These are phyloP conservation scores for Paraurostyla sp. DNA, from an alignment of 73 alveolate species.

Conservation along the genomic window DNA sequence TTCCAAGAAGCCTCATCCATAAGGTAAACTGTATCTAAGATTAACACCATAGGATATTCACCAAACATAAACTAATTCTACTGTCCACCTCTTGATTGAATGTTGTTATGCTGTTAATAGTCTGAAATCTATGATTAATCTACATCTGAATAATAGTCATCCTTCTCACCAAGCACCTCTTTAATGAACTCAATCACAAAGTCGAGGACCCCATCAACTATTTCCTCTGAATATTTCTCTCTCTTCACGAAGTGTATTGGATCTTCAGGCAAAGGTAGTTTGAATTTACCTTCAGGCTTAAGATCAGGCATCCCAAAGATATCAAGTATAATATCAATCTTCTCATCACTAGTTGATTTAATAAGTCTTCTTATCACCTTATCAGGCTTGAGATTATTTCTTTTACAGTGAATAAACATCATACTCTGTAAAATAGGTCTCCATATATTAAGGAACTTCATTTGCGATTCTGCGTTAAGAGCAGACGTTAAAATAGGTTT, in stretches of 20 bases:
- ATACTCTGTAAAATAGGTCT: constrained; percentile 41
- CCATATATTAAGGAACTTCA: constrained; percentile 49
- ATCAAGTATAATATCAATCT: constrained; percentile 4
- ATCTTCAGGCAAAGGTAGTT: constrained; percentile 38
- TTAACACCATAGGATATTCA: constrained; percentile 29
- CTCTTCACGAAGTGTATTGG: constrained; percentile 42
- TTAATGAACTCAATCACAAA: constrained; percentile 48
- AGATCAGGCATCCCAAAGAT: background rate
- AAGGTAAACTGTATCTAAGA: constrained; percentile 50
- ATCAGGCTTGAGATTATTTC: constrained; percentile 6
- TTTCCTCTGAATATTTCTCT: constrained; percentile 58
- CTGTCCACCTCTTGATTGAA: constrained; percentile 70
- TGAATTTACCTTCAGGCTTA: background rate
- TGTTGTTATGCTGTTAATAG: background rate
- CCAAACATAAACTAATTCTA: background rate
- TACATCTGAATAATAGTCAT: constrained; percentile 38
- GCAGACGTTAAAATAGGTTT: constrained; percentile 32
- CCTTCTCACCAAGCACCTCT: constrained; percentile 47
- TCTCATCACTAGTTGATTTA: background rate
- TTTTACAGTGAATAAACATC: constrained; percentile 39
- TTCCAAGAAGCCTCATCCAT: constrained; percentile 64
- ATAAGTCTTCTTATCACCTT: background rate
- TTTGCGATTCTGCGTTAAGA: constrained; percentile 45
- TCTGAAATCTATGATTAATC: constrained; percentile 9
- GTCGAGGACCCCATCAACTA: constrained; percentile 42